These are phyloP conservation scores for Schoenoplectus tabernaemontani DNA, from an alignment of 202 grass and related monocot genomes.

Conservation along the genomic window DNA sequence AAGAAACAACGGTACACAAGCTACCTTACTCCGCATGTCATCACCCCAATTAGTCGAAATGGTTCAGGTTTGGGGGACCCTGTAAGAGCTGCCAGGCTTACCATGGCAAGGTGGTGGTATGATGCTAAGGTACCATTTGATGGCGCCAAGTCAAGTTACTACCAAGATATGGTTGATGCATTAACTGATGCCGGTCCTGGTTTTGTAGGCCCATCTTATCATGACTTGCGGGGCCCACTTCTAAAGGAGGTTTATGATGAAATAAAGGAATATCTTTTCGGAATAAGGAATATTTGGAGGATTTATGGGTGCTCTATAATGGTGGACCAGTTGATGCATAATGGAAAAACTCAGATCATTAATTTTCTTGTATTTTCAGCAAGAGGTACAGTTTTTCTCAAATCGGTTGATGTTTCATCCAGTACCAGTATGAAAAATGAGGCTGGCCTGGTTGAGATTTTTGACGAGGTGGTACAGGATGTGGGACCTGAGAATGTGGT, in stretches of 20 bases:
- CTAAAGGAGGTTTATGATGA: slow-evolving; percentile 40
- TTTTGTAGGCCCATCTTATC: slow-evolving; percentile 53
- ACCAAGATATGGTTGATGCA: slow-evolving; percentile 49
- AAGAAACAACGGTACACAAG: slow-evolving; percentile 19
- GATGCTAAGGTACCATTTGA: slow-evolving; percentile 50
- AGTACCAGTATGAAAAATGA: slow-evolving; percentile 23
- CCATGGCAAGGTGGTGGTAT: slow-evolving; percentile 59
- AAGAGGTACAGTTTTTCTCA: slow-evolving; percentile 56
- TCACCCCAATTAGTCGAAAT: slow-evolving; percentile 19
- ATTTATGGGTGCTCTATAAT: slow-evolving; percentile 48
- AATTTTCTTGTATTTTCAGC: slow-evolving; percentile 61
- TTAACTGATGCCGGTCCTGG: slow-evolving; percentile 46
- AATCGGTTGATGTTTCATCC: slow-evolving; percentile 43
- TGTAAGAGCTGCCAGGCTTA: slow-evolving; percentile 42
- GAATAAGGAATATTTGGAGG: slow-evolving; percentile 52
- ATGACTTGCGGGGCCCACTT: slow-evolving; percentile 44
- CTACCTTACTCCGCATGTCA: slow-evolving; percentile 11
- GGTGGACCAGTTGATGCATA: slow-evolving; percentile 29
- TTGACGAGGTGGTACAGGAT: slow-evolving; percentile 59
- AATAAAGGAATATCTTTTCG: slow-evolving; percentile 40
- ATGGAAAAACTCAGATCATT: slow-evolving; percentile 30
- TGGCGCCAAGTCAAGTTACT: slow-evolving; percentile 56
- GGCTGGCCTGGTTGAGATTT: slow-evolving; percentile 39
- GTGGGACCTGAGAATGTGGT: slow-evolving; percentile 55
- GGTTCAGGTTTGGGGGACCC: slow-evolving; percentile 29